A percentile compares a stretch with the other conserved stretches of the same genome.
phyloP scores from a whole-genome alignment of 116 monocot genomes.

The Phalaenopsis hybrid region DNA sequence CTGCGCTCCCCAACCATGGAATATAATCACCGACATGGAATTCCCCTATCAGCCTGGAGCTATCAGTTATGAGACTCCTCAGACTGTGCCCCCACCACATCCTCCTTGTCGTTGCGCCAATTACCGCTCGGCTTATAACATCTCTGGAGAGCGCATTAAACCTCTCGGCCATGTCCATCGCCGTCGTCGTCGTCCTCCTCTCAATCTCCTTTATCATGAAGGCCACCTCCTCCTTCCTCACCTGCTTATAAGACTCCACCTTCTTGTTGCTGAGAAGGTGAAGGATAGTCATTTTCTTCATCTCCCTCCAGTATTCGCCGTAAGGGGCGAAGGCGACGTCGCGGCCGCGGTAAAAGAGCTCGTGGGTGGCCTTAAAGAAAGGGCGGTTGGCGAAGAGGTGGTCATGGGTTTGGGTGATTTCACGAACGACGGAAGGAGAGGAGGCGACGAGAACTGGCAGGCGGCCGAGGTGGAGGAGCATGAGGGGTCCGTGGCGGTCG shows the following conservation, averaged over 20 bases:
- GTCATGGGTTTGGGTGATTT: slow-evolving; percentile 24
- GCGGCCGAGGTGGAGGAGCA: slow-evolving; percentile 16
- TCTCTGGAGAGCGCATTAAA: background rate
- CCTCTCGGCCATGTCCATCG: slow-evolving; percentile 12
- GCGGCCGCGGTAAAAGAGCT: background rate
- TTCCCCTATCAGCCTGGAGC: background rate
- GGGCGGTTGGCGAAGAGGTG: slow-evolving; percentile 14
- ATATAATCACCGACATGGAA: slow-evolving; percentile 22
- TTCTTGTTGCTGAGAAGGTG: slow-evolving; percentile 22
- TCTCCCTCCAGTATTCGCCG: slow-evolving; percentile 22
- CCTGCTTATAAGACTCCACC: slow-evolving; percentile 11
- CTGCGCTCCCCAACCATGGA: slow-evolving; percentile 17
- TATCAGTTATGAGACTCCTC: background rate
- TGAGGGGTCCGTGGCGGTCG: slow-evolving; percentile 11
- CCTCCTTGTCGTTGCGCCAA: background rate
- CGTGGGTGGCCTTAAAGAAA: background rate
- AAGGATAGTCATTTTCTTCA: slow-evolving; percentile 14
- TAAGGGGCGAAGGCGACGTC: slow-evolving; percentile 18
- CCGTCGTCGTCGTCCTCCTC: background rate
- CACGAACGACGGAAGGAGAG: slow-evolving; percentile 8
- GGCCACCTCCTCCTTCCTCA: slow-evolving; percentile 13
- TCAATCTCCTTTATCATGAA: slow-evolving; percentile 11
- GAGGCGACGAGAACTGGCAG: background rate
- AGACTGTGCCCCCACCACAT: background rate
- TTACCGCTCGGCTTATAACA: slow-evolving; percentile 2